Evolutionary conservation across 2,329 filamentous ascomycete species (phyloP).

Genomic region (Endocalyx cinctus): DNA sequence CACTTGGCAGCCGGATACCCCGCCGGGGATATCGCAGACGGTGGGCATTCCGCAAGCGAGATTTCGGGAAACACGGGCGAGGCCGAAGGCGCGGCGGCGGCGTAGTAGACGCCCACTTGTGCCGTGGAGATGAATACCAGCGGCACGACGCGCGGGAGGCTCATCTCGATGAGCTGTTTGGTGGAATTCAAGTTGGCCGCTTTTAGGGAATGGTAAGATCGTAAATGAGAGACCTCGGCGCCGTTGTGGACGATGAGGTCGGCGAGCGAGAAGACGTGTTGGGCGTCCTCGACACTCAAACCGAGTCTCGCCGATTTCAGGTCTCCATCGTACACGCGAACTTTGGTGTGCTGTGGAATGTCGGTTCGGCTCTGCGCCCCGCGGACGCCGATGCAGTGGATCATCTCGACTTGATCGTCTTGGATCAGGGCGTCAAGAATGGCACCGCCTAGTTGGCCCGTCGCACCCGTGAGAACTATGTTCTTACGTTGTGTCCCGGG

Average conservation of each 20-base stretch:
- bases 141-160: slow-evolving; percentile 1
- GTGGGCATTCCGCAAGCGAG: slow-evolving; percentile 11
- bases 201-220: slow-evolving; percentile 20
- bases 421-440: slow-evolving; percentile 5
- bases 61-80: no score
- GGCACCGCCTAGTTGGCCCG: slow-evolving; percentile 8
- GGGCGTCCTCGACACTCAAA: slow-evolving; percentile 21
- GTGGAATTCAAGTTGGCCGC: slow-evolving; percentile 19
- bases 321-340: slow-evolving; percentile 29
- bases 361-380: no score
- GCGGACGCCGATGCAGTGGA: slow-evolving; percentile 17
- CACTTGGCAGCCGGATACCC: slow-evolving; percentile 12
- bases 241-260: slow-evolving; percentile 46
- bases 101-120: not conserved
- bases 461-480: slow-evolving; percentile 14
- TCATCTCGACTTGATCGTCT: not conserved
- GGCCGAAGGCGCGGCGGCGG: no score
- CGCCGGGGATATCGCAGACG: slow-evolving; percentile 6
- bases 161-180: slow-evolving; percentile 18
- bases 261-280: slow-evolving; percentile 18
- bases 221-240: slow-evolving; percentile 22
- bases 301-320: slow-evolving; percentile 29
- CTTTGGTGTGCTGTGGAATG: slow-evolving; percentile 12
- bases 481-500: slow-evolving; percentile 2
- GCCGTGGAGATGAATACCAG: slow-evolving; percentile 10